Evolutionary conservation across 805 yeast genomes (phyloP).

Genomic region (Brettanomyces nanus): DNA sequence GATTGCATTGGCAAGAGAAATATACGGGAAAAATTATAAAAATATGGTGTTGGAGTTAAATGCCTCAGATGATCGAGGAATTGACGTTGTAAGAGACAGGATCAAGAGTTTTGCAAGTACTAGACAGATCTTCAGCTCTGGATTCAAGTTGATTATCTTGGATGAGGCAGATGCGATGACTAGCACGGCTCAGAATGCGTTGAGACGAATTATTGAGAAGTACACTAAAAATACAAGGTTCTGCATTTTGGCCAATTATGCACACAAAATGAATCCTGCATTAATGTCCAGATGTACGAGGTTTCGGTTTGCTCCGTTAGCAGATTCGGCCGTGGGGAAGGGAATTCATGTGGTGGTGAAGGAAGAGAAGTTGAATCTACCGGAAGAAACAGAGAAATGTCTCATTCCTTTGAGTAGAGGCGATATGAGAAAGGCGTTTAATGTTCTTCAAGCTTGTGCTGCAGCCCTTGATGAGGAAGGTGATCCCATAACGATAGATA

Average conservation of each 20-base stretch:
- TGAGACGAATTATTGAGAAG: slow-evolving; percentile 80
- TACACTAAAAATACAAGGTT: slow-evolving; percentile 93
- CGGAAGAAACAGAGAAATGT: slow-evolving; percentile 53
- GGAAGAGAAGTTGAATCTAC: slow-evolving; percentile 54
- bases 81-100: slow-evolving; percentile 95
- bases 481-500: slow-evolving; percentile 56
- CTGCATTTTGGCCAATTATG: slow-evolving; percentile 91
- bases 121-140: slow-evolving; percentile 79
- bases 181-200: slow-evolving; percentile 75
- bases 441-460: slow-evolving; percentile 89
- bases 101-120: slow-evolving; percentile 95
- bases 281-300: slow-evolving; percentile 90
- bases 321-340: slow-evolving; percentile 55
- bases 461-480: slow-evolving; percentile 50
- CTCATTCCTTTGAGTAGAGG: slow-evolving; percentile 74
- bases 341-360: slow-evolving; percentile 64
- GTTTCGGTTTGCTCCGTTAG: slow-evolving; percentile 83
- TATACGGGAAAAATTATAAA: slow-evolving; percentile 71
- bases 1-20: slow-evolving; percentile 77
- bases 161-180: slow-evolving; percentile 98
- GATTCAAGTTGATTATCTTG: slow-evolving; percentile 82
- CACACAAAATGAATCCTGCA: slow-evolving; percentile 94
- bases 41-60: slow-evolving; percentile 92
- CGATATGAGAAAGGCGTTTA: slow-evolving; percentile 92
- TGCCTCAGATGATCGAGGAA: slow-evolving; percentile 97